Conservation (phyloP, 805 yeast species). For the baker's yeast (Saccharomyces cerevisiae) region DNA sequence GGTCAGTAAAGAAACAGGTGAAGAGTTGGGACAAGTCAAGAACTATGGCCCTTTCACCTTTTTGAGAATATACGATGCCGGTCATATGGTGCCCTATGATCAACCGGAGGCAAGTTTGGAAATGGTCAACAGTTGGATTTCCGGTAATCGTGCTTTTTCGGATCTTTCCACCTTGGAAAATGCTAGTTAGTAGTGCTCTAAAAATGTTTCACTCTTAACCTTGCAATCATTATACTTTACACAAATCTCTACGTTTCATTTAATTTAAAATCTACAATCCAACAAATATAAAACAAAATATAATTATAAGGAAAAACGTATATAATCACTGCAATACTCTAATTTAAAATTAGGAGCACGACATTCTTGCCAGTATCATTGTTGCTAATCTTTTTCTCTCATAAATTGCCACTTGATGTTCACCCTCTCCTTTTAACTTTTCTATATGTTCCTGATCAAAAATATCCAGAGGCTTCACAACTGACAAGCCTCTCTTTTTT, state of each 20-base stretch:
- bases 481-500: constrained; percentile 12
- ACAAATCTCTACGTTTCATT: too few relatives aligned
- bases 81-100: constrained; percentile 89
- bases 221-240: too few relatives aligned
- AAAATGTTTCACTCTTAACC: too few relatives aligned
- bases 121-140: constrained; percentile 69
- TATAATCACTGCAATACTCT: neutral
- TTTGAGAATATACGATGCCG: constrained; percentile 71
- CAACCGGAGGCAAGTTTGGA: constrained; percentile 67
- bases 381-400: constrained; percentile 17
- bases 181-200: too few relatives aligned
- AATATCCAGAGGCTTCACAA: constrained; percentile 9
- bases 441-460: constrained; percentile 5
- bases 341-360: constrained; percentile 1
- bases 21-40: constrained; percentile 64
- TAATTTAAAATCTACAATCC: too few relatives aligned
- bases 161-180: neutral
- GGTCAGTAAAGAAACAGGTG: constrained; percentile 31
- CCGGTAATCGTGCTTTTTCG: constrained; percentile 32
- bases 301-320: neutral
- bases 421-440: constrained; percentile 5
- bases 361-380: constrained; percentile 15
- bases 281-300: neutral
- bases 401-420: constrained; percentile 6
- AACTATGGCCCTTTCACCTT: constrained; percentile 64